Base-by-base conservation (phyloP, 2,329 filamentous ascomycete genomes). In the Penicillium sp. region DNA sequence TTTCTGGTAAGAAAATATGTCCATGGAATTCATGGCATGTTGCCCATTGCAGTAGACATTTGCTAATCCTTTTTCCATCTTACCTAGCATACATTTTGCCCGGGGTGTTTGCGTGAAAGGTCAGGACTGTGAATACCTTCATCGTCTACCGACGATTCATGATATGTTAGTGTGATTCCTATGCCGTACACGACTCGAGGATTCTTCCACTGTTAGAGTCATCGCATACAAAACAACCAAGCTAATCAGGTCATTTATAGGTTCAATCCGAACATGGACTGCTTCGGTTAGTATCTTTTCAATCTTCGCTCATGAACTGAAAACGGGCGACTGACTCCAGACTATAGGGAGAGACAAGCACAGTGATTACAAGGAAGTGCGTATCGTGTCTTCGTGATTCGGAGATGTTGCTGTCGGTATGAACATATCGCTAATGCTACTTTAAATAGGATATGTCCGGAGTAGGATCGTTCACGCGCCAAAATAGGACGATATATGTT, bases 191-290 rank as follows among this genome's bases (percentile, higher is more conserved):
- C 25, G 8, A 27, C 16, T 29, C n/a, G 34, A 48, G n/a, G 5
- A 12, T 27, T 37, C 46, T 38, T 38, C 9, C 4, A 15, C 34
- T 21, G 23, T 38, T 39, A 16, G 32, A 21, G 16, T 16, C 32
- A 5, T 39, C 34, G 8, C 13, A 21, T 16, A 21, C 23, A 21
- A 29, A 21, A 39, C 10, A 21, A 27, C 7, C 13, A 3, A 0
- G 25, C 46, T 48, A 39, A 48, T 27, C 46, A 39, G 15, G 16
- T 39, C 8, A 46, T 46, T 34, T 16, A 37, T 48, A 48, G 46
- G 13, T 97, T 93, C 76, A 94, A 93, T 58, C 90, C 89, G 1
- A 97, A 97, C 65, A 86, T 96, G 21, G 94, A 99, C 76, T 96
- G 91, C 69, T 99, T 99, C 68, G 91, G 91, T 2, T 83, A 93